phyloP scores from a whole-genome alignment of 2,329 filamentous ascomycete genomes.

The Clarireedia hainanense region DNA sequence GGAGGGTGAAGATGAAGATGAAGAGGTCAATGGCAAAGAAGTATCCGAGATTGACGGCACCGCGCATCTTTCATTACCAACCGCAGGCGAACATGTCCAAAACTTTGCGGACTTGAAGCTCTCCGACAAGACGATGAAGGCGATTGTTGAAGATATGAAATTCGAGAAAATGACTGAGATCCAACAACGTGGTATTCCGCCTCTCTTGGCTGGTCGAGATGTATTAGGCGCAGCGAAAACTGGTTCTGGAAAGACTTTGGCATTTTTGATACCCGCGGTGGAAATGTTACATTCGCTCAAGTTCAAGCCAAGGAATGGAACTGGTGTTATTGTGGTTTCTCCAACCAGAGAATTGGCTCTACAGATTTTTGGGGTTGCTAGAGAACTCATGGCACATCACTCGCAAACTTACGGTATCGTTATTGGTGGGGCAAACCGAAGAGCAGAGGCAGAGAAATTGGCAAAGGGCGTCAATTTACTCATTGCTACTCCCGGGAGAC shows the following conservation, averaged over 20 bases:
- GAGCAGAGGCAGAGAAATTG: constrained; percentile 90
- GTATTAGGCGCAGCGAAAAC: constrained; percentile 95
- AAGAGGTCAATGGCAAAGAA: constrained; percentile 16
- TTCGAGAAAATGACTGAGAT: constrained; percentile 96
- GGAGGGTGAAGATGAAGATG: constrained; percentile 10
- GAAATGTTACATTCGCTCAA: constrained; percentile 85
- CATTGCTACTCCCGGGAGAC: constrained; percentile 84
- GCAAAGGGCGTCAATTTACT: constrained; percentile 89
- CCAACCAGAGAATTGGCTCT: constrained; percentile 90
- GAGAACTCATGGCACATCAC: constrained; percentile 87
- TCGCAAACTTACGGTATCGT: constrained; percentile 94
- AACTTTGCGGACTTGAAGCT: constrained; percentile 58
- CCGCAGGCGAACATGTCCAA: constrained; percentile 12
- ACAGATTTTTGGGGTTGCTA: constrained; percentile 91
- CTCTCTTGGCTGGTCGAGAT: constrained; percentile 80
- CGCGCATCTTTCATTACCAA: constrained; percentile 17
- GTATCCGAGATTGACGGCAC: constrained; percentile 15
- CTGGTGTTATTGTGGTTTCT: constrained; percentile 85
- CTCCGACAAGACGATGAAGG: constrained; percentile 81
- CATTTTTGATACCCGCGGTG: constrained; percentile 88
- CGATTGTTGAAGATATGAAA: constrained; percentile 75
- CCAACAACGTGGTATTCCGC: constrained; percentile 79
- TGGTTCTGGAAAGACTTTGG: constrained; percentile 88
- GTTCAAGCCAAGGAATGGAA: constrained; percentile 93
- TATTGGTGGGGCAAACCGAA: constrained; percentile 86